These are phyloP conservation scores for Pezicula radicicola DNA, from an alignment of 2,329 filamentous ascomycete species.

Conservation along the genomic window DNA sequence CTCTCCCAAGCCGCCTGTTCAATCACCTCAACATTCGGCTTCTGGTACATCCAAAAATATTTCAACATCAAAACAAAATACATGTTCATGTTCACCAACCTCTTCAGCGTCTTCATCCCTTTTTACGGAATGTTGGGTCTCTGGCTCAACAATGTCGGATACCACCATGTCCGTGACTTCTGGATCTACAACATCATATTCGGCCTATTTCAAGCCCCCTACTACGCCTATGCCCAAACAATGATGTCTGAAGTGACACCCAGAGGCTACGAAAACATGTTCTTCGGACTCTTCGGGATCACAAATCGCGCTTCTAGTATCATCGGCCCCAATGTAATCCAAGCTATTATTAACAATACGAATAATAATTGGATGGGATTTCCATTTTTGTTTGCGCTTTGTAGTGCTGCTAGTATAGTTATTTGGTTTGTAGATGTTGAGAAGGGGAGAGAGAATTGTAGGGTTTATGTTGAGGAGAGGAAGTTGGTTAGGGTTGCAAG, in stretches of 20 bases:
- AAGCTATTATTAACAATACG: conserved; percentile 38
- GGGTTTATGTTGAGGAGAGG: conserved; percentile 32
- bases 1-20: conserved; percentile 35
- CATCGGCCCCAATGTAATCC: conserved; percentile 39
- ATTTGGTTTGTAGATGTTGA: conserved; percentile 38
- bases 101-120: conserved; percentile 37
- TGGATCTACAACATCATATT: conserved; percentile 40
- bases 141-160: conserved; percentile 35
- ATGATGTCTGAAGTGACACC: conserved; percentile 42
- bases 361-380: conserved; percentile 42
- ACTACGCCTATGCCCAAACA: conserved; percentile 40
- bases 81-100: conserved; percentile 39
- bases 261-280: conserved; percentile 40
- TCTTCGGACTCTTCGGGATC: conserved; percentile 40
- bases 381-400: conserved; percentile 37
- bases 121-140: conserved; percentile 40
- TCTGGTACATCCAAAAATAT: conserved; percentile 39
- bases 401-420: conserved; percentile 31
- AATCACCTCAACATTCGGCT: conserved; percentile 35
- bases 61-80: conserved; percentile 36
- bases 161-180: conserved; percentile 35
- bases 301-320: conserved; percentile 40
- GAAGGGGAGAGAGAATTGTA: conserved; percentile 35
- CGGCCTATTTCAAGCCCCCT: conserved; percentile 38
- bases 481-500: conserved; percentile 26